Evolutionary conservation across 768 basidiomycete species (phyloP).

Genomic region (Amanita exitialis): DNA sequence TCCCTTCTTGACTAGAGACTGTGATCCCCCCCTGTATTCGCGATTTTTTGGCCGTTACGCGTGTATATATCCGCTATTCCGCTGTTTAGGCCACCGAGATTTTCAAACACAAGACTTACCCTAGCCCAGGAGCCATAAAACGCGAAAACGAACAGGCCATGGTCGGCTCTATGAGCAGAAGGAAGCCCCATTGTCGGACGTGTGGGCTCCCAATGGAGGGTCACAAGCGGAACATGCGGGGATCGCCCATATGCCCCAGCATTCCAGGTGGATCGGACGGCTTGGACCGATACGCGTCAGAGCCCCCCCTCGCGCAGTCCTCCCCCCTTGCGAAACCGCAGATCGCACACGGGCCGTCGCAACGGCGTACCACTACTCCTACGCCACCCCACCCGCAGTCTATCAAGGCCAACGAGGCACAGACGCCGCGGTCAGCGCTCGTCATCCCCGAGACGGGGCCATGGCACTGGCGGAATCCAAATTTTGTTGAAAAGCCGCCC

Average conservation of each 20-base stretch:
- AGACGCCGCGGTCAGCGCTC: constrained; percentile 1
- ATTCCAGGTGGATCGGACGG: background rate
- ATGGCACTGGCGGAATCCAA: constrained; percentile 22
- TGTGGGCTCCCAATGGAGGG: constrained; percentile 28
- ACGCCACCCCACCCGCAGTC: background rate
- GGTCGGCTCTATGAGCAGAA: constrained; percentile 6
- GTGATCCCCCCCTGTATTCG: background rate
- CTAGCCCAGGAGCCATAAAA: background rate
- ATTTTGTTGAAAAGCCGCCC: constrained; percentile 17
- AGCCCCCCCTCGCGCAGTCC: constrained; percentile 4
- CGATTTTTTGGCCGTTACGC: background rate
- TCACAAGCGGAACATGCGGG: constrained; percentile 22
- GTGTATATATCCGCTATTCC: background rate
- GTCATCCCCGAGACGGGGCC: constrained; percentile 11
- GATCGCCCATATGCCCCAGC: constrained; percentile 21
- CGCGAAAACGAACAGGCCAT: background rate
- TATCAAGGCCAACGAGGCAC: background rate
- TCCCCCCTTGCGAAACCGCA: constrained; percentile 5
- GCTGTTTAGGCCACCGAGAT: background rate
- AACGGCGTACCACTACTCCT: background rate
- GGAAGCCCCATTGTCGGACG: constrained; percentile 21
- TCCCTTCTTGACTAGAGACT: background rate
- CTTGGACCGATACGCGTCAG: background rate
- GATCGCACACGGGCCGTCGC: background rate
- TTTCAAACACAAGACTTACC: background rate